These are phyloP conservation scores for Aspergillus versicolor DNA, from an alignment of 2,329 filamentous ascomycete species.

Conservation along the genomic window DNA sequence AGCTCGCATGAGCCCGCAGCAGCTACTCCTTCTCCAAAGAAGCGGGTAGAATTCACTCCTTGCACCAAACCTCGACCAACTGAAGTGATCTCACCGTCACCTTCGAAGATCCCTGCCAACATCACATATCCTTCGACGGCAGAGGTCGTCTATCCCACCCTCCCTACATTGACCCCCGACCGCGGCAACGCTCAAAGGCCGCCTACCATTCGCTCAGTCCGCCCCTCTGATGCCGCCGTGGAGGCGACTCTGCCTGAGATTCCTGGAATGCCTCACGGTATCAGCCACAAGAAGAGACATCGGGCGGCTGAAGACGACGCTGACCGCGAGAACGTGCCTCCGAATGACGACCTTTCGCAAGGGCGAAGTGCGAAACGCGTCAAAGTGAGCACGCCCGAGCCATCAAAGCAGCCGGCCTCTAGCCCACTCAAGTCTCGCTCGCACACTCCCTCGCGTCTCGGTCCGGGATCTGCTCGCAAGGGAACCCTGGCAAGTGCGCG, in stretches of 20 bases:
- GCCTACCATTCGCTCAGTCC: slow-evolving; percentile 43
- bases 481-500: slow-evolving; percentile 32
- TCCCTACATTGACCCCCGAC: slow-evolving; percentile 39
- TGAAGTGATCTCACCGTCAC: slow-evolving; percentile 39
- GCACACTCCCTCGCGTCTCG: slow-evolving; percentile 31
- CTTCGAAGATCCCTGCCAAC: slow-evolving; percentile 37
- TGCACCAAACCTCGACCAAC: slow-evolving; percentile 55
- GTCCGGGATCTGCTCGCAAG: slow-evolving; percentile 15
- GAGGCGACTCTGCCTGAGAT: slow-evolving; percentile 27
- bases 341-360: slow-evolving; percentile 21
- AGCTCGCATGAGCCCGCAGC: slow-evolving; percentile 30
- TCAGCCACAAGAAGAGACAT: slow-evolving; percentile 41
- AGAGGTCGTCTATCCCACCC: slow-evolving; percentile 37
- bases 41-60: slow-evolving; percentile 78
- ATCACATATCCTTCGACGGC: slow-evolving; percentile 23
- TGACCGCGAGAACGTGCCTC: slow-evolving; percentile 34
- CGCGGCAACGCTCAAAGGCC: slow-evolving; percentile 15
- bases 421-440: slow-evolving; percentile 37
- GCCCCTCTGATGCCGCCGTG: slow-evolving; percentile 29
- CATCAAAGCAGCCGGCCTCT: slow-evolving; percentile 18
- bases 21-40: slow-evolving; percentile 70
- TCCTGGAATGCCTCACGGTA: slow-evolving; percentile 40
- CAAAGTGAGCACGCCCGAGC: slow-evolving; percentile 31
- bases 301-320: slow-evolving; percentile 35
- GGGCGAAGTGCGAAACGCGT: slow-evolving; percentile 37